Conservation (phyloP, 345 rosid genomes). For the Mangifera indica region DNA sequence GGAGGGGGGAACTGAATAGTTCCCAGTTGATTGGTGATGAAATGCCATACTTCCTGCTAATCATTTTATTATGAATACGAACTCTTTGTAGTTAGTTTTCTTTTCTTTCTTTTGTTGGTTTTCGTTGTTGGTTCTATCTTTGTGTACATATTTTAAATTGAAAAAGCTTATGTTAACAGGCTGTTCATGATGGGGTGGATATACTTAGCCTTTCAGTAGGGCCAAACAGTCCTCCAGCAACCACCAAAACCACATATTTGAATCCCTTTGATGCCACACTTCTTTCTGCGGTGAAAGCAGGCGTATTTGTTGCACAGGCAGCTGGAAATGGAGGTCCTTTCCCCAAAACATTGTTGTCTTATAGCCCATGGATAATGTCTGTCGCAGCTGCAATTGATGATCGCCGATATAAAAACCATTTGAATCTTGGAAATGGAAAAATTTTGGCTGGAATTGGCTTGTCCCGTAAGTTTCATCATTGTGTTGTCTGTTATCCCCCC, state of each 20-base stretch:
- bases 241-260: slow-evolving; percentile 77
- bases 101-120: neutral
- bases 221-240: slow-evolving; percentile 93
- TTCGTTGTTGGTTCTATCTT: slow-evolving; percentile 9
- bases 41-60: neutral
- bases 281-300: slow-evolving; percentile 96
- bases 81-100: neutral
- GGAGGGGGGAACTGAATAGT: neutral
- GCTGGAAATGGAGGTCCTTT: slow-evolving; percentile 99
- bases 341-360: slow-evolving; percentile 89
- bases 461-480: slow-evolving; percentile 62
- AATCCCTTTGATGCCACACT: slow-evolving; percentile 97
- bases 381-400: slow-evolving; percentile 99
- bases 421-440: slow-evolving; percentile 83
- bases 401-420: slow-evolving; percentile 90
- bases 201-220: slow-evolving; percentile 93
- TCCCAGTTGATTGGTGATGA: neutral
- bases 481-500: neutral
- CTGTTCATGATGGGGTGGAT: slow-evolving; percentile 98
- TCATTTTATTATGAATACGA: neutral
- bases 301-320: slow-evolving; percentile 97
- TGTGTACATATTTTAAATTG: slow-evolving; percentile 12
- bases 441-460: slow-evolving; percentile 79
- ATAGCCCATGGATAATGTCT: slow-evolving; percentile 96
- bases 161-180: slow-evolving; percentile 51